phyloP scores from a whole-genome alignment of 2,329 filamentous ascomycete genomes.

The Paraconiothyrium sp. region DNA sequence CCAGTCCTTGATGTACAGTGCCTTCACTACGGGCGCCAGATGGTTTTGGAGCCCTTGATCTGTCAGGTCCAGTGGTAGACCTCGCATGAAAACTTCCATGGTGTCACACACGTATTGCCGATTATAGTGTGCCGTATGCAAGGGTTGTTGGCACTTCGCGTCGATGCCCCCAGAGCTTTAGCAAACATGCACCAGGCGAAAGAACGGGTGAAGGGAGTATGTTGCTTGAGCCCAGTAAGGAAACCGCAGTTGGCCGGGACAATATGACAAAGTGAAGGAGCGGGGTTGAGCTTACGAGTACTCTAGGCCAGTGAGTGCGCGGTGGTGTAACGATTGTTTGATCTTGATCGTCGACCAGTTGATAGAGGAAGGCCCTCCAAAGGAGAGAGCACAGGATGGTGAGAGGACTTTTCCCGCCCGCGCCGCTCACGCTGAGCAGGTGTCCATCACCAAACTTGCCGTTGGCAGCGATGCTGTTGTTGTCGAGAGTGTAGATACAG shows the following conservation, averaged over 20 bases:
- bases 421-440: background rate
- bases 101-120: background rate
- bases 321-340: background rate
- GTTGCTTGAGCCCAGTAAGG: background rate
- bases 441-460: background rate
- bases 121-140: no score
- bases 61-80: conserved; percentile 53
- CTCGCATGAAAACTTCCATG: conserved; percentile 61
- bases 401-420: background rate
- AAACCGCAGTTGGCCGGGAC: background rate
- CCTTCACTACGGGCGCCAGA: conserved; percentile 47
- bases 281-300: background rate
- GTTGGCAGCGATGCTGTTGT: background rate
- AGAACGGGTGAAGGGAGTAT: background rate
- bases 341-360: background rate
- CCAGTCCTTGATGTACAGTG: conserved; percentile 51
- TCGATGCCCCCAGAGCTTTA: background rate
- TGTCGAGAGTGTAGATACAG: background rate
- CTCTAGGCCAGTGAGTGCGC: background rate
- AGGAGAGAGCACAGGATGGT: background rate
- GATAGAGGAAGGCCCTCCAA: no score
- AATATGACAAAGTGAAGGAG: background rate
- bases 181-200: background rate
- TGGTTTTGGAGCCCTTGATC: conserved; percentile 51
- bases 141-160: background rate